Evolutionary conservation across 495 filamentous ascomycete species (phyloP), one percentile per base, ranked within the genome.

Genomic region (Neurospora tetrasperma): DNA sequence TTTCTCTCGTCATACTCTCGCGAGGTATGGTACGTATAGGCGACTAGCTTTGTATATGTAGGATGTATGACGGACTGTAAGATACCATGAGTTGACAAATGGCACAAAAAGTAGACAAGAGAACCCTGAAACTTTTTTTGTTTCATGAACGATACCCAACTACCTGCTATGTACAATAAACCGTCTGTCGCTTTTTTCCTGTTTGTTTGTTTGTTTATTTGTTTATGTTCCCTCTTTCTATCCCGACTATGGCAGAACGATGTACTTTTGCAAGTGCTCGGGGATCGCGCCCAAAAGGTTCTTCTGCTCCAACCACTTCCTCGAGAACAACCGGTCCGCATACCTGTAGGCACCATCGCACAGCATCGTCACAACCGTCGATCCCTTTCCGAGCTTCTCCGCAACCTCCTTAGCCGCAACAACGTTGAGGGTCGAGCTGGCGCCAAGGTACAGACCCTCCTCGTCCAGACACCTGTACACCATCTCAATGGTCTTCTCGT

Each of bases 291-390:
- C 86, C 42, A 96, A 80, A 76, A 99, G 83, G 23, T 90, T 90
- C 89, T 97, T 98, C 77, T 88, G 87, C 82, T 90, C 84, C 68
- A 99, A 84, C 96, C 96, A 99, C 77, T 90, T 93, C 76, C 86
- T 88, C 12, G 91, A 94, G 85, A 99, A 99, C 71, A 99, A 82
- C 38, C 96, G 85, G 73, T 99, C 96, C 8, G 96, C 96, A 83
- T 99, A 99, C 71, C 96, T 86, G 77, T 99, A 98, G 6, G 96
- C 96, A 39, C 96, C 96, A 77, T 99, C 96, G 78, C 93, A 97
- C 43, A 99, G 85, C 68, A 98, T 86, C 8, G 96, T 99, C 70
- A 98, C 96, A 11, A 99, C 92, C 0, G 93, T 97, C 77, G 94
- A 90, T 46, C 95, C 95, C 77, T 89, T 91, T 35, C 96, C 96